Evolutionary conservation across 2,329 filamentous ascomycete genomes (phyloP).

Genomic region (Penicillium sp.): DNA sequence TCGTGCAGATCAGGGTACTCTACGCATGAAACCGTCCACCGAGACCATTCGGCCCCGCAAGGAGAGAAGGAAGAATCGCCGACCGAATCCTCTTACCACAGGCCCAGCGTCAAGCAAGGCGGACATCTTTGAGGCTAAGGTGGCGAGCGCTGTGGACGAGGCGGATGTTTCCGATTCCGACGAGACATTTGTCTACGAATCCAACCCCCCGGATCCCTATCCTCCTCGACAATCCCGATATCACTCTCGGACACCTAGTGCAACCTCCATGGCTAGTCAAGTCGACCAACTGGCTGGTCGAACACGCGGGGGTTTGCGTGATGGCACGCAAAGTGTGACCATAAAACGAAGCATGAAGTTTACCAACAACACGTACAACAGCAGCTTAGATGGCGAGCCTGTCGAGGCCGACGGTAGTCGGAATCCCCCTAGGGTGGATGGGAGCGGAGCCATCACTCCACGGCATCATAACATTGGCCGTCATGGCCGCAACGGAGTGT

Average conservation of each 20-base stretch:
- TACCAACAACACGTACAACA: slow-evolving; percentile 71
- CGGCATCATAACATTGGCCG: slow-evolving; percentile 79
- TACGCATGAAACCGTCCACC: slow-evolving; percentile 84
- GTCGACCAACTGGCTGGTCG: slow-evolving; percentile 48
- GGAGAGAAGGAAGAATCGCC: slow-evolving; percentile 81
- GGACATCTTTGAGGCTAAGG: slow-evolving; percentile 96
- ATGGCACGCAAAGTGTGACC: slow-evolving; percentile 60
- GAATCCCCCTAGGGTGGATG: slow-evolving; percentile 60
- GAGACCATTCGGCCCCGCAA: slow-evolving; percentile 95
- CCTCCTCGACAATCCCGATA: slow-evolving; percentile 65
- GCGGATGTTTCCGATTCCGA: slow-evolving; percentile 96
- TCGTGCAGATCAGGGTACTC: slow-evolving; percentile 64
- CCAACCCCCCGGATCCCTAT: slow-evolving; percentile 70
- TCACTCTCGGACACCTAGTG: slow-evolving; percentile 91
- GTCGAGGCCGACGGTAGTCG: slow-evolving; percentile 63
- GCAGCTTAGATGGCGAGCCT: slow-evolving; percentile 62
- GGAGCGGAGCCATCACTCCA: slow-evolving; percentile 55
- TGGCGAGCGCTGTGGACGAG: slow-evolving; percentile 93
- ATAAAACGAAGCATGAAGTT: slow-evolving; percentile 97
- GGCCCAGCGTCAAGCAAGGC: slow-evolving; percentile 81
- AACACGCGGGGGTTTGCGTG: slow-evolving; percentile 66
- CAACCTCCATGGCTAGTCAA: slow-evolving; percentile 67
- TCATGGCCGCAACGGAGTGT: slow-evolving; percentile 67
- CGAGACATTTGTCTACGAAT: slow-evolving; percentile 98
- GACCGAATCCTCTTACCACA: slow-evolving; percentile 57